Evolutionary conservation across 2,329 filamentous ascomycete genomes (phyloP).

Genomic region (Colletotrichum costaricense): DNA sequence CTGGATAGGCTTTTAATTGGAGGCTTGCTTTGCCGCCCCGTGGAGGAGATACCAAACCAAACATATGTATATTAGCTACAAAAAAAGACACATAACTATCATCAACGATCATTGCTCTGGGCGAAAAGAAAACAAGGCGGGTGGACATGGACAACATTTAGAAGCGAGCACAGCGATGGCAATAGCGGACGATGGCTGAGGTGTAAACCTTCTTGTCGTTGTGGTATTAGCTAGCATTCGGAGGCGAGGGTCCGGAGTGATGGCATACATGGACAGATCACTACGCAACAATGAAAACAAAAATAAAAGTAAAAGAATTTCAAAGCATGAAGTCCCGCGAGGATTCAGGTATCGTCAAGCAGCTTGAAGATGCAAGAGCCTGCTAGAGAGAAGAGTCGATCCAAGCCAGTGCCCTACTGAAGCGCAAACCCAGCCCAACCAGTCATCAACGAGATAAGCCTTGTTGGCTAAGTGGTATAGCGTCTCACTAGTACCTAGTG

Average conservation of each 20-base stretch:
- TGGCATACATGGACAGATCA: not conserved
- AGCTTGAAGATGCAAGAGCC: no score
- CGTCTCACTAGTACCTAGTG: conserved; percentile 36
- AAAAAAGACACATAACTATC: not conserved
- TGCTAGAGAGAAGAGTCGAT: no score
- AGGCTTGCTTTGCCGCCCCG: not conserved
- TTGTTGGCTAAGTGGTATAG: conserved; percentile 39
- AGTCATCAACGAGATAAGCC: not conserved
- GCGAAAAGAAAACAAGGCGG: not conserved
- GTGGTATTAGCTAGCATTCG: no score
- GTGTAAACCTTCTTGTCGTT: not conserved
- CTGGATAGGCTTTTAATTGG: conserved; percentile 4
- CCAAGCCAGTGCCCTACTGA: fast-evolving
- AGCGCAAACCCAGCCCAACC: fast-evolving
- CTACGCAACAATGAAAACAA: not conserved
- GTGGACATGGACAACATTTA: not conserved
- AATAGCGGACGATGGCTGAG: not conserved
- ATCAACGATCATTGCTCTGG: not conserved
- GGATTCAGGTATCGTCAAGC: no score
- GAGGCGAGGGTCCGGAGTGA: not conserved
- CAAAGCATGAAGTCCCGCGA: no score
- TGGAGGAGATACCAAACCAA: conserved; percentile 28
- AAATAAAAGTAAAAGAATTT: fast-evolving
- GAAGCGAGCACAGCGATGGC: not conserved
- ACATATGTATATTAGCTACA: conserved; percentile 14